A percentile compares a stretch with the other conserved stretches of the same genome.
phyloP scores from a whole-genome alignment of 2,329 filamentous ascomycete species.

The Thelonectria olida region DNA sequence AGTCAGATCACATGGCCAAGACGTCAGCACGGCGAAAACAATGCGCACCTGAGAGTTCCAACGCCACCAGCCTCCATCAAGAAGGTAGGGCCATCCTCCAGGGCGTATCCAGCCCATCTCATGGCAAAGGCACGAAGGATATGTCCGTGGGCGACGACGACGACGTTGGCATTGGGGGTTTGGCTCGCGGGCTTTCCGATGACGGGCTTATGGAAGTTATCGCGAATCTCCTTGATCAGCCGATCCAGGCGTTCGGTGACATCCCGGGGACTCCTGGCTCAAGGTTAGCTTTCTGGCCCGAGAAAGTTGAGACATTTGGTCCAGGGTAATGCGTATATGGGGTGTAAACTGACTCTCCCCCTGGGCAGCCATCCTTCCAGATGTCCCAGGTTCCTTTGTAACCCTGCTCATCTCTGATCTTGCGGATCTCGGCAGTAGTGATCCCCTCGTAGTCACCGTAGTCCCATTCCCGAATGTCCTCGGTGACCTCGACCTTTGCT shows the following conservation, averaged over 20 bases:
- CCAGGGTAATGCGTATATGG: constrained; percentile 12
- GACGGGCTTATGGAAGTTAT: constrained; percentile 68
- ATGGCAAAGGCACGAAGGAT: constrained; percentile 89
- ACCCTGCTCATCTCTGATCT: constrained; percentile 65
- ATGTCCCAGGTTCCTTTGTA: constrained; percentile 77
- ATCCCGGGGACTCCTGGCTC: constrained; percentile 71
- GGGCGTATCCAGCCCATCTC: constrained; percentile 79
- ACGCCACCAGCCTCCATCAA: constrained; percentile 91
- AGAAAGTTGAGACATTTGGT: not conserved
- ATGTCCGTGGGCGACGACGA: constrained; percentile 88
- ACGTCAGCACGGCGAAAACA: not conserved
- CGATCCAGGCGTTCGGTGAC: constrained; percentile 77
- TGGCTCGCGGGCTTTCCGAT: constrained; percentile 63
- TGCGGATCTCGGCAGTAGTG: constrained; percentile 74
- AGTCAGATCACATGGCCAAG: constrained; percentile 15
- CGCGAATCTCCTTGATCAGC: constrained; percentile 78
- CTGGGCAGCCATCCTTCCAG: constrained; percentile 87
- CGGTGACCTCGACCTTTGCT: constrained; percentile 72
- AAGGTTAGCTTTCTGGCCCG: constrained; percentile 17
- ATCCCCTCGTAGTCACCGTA: constrained; percentile 90
- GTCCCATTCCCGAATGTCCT: constrained; percentile 85
- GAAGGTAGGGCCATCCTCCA: constrained; percentile 80
- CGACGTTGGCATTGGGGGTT: constrained; percentile 48
- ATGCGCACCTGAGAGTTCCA: constrained; percentile 74
- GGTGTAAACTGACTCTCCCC: constrained; percentile 74